These are phyloP conservation scores for Dothistroma pini DNA, from an alignment of 2,329 filamentous ascomycete species.

Conservation along the genomic window DNA sequence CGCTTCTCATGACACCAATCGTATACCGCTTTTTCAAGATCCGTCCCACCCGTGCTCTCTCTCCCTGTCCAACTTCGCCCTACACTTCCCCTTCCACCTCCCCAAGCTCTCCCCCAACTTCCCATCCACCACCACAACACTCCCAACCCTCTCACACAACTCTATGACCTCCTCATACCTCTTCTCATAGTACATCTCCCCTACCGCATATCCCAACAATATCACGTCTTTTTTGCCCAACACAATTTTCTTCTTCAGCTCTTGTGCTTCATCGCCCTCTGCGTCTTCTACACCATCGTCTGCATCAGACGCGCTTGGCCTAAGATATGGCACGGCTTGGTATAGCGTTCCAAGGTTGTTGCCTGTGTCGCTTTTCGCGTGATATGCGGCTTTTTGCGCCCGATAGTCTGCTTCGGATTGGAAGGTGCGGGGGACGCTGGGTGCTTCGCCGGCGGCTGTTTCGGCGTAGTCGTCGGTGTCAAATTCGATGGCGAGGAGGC, in stretches of 20 bases:
- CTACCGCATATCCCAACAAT: constrained; percentile 51
- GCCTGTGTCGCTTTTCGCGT: constrained; percentile 32
- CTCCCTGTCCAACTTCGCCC: constrained; percentile 13
- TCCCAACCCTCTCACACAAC: constrained; percentile 25
- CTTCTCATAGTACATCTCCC: constrained; percentile 57
- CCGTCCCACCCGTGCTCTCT: constrained; percentile 2
- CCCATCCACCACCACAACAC: constrained; percentile 23
- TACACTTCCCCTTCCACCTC: constrained; percentile 28
- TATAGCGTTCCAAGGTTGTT: constrained; percentile 24
- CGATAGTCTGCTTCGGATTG: constrained; percentile 34
- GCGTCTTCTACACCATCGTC: background rate
- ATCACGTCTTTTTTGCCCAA: constrained; percentile 31
- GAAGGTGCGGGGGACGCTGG: constrained; percentile 29
- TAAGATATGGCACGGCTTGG: constrained; percentile 19
- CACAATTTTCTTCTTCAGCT: constrained; percentile 13
- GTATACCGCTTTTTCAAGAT: background rate
- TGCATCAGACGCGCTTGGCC: background rate
- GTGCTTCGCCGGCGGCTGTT: constrained; percentile 27
- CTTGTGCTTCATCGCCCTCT: background rate
- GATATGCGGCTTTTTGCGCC: constrained; percentile 30
- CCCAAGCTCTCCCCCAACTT: constrained; percentile 23
- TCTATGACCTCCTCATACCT: constrained; percentile 48
- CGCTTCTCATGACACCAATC: background rate
- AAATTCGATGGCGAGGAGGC: constrained; percentile 33
- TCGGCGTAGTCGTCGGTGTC: constrained; percentile 34